phyloP scores from a whole-genome alignment of 352 stramenopile genomes.

The Phytophthora pseudosyringae region DNA sequence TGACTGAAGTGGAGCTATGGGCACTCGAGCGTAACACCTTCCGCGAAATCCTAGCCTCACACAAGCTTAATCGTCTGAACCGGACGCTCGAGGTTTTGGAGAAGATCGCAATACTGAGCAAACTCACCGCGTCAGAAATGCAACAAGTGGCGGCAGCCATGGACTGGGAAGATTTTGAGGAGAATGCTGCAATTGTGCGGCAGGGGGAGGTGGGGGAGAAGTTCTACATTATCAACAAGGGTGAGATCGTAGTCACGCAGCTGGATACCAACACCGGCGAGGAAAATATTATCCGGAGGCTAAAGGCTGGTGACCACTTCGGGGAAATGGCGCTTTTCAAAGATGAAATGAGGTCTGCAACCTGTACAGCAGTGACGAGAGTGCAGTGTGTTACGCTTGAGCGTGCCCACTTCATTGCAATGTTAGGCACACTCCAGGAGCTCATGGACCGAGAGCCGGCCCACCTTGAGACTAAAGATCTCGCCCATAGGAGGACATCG shows the following conservation, averaged over 20 bases:
- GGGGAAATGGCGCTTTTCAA: conserved; percentile 95
- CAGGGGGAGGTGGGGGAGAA: conserved; percentile 80
- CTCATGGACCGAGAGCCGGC: conserved; percentile 75
- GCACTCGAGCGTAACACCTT: conserved; percentile 77
- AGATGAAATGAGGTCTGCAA: conserved; percentile 91
- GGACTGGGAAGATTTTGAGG: conserved; percentile 82
- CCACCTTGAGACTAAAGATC: conserved; percentile 16
- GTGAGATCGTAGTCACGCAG: conserved; percentile 76
- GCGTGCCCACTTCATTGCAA: conserved; percentile 79
- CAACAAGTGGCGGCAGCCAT: conserved; percentile 78
- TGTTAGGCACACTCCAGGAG: conserved; percentile 79
- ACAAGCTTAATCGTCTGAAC: conserved; percentile 70
- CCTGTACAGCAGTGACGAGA: conserved; percentile 81
- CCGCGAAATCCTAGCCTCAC: conserved; percentile 74
- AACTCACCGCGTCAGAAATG: conserved; percentile 68
- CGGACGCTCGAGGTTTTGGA: conserved; percentile 65
- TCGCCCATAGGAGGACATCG: conserved; percentile 39
- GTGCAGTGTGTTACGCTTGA: conserved; percentile 74
- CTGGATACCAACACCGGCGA: conserved; percentile 45
- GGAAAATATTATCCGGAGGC: conserved; percentile 62
- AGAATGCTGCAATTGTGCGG: conserved; percentile 61
- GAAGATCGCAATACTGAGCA: conserved; percentile 69
- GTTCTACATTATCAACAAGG: conserved; percentile 83
- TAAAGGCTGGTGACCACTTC: conserved; percentile 91
- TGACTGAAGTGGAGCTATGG: conserved; percentile 70